A percentile compares a stretch with the other conserved stretches of the same genome.
Evolutionary conservation across 2,329 filamentous ascomycete species (phyloP).

Genomic region (Lecanicillium sp.): DNA sequence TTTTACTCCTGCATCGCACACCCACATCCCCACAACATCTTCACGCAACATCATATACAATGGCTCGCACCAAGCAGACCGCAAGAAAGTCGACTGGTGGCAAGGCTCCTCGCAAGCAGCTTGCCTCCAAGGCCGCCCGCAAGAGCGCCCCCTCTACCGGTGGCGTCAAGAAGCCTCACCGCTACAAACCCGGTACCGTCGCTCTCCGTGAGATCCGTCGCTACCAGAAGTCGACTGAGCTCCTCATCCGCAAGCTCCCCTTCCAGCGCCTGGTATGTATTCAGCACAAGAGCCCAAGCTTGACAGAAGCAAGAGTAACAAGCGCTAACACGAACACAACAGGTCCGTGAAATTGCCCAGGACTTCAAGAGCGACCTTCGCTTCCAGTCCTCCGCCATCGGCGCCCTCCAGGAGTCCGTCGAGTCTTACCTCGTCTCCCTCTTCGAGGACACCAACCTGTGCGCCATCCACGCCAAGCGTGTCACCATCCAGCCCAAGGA

Average conservation of each 20-base stretch:
- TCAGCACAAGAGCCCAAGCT: not conserved
- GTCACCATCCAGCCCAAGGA: constrained; percentile 98
- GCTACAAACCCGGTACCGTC: constrained; percentile 86
- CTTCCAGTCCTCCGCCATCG: constrained; percentile 98
- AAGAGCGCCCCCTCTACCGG: constrained; percentile 97
- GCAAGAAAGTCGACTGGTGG: constrained; percentile 72
- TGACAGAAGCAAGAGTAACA: constrained; percentile 8
- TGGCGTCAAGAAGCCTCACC: constrained; percentile 93
- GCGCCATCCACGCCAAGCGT: constrained; percentile 96
- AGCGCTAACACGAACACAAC: constrained; percentile 7
- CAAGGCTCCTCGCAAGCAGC: constrained; percentile 86
- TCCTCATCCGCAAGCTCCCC: constrained; percentile 92
- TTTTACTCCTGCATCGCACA: constrained; percentile 36
- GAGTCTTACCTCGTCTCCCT: constrained; percentile 98
- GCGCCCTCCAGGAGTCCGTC: constrained; percentile 94
- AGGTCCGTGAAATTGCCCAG: constrained; percentile 89
- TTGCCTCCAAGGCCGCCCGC: constrained; percentile 97
- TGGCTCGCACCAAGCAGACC: constrained; percentile 60
- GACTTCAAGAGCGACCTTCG: constrained; percentile 93
- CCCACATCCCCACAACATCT: constrained; percentile 22
- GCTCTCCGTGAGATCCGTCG: constrained; percentile 97
- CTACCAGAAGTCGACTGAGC: constrained; percentile 96
- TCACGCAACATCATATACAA: constrained; percentile 32
- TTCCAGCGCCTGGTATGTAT: constrained; percentile 80
- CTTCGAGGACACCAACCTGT: constrained; percentile 77